phyloP scores from a whole-genome alignment of 129 eudicot genomes.

The Escallonia rubra region DNA sequence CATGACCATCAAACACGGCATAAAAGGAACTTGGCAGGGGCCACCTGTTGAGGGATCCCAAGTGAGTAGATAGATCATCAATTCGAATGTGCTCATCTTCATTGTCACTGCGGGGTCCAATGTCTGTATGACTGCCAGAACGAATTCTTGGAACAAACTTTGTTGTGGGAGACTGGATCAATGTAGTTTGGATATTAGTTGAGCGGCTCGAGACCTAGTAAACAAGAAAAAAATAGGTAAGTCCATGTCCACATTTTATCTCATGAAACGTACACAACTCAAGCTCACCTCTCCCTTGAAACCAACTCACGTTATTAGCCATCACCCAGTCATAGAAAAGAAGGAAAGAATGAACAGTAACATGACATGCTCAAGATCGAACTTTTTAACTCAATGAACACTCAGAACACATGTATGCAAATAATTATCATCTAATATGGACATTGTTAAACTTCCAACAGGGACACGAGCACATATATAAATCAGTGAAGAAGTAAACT shows the following conservation, averaged over 20 bases:
- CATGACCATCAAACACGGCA: conserved; percentile 85
- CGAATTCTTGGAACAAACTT: conserved; percentile 43
- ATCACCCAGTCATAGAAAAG: too few species aligned
- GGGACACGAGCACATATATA: too few species aligned
- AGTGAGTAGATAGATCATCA: conserved; percentile 53
- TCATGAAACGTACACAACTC: neutral
- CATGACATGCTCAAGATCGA: too few species aligned
- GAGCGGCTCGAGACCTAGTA: conserved; percentile 40
- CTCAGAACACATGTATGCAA: too few species aligned
- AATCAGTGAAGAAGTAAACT: too few species aligned
- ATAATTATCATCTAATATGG: too few species aligned
- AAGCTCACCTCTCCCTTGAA: too few species aligned
- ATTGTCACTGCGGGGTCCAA: conserved; percentile 66
- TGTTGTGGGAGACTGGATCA: conserved; percentile 26
- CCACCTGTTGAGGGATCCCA: conserved; percentile 50
- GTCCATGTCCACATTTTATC: neutral
- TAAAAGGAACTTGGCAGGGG: conserved; percentile 60
- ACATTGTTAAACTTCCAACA: too few species aligned
- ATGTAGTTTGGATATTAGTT: conserved; percentile 28
- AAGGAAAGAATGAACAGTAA: too few species aligned
- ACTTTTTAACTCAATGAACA: too few species aligned
- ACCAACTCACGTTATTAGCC: too few species aligned
- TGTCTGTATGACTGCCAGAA: conserved; percentile 78
- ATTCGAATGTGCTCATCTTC: conserved; percentile 76
- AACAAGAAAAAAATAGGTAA: conserved; percentile 1